These are phyloP conservation scores for Apiospora marii DNA, from an alignment of 2,329 filamentous ascomycete genomes.

Conservation along the genomic window DNA sequence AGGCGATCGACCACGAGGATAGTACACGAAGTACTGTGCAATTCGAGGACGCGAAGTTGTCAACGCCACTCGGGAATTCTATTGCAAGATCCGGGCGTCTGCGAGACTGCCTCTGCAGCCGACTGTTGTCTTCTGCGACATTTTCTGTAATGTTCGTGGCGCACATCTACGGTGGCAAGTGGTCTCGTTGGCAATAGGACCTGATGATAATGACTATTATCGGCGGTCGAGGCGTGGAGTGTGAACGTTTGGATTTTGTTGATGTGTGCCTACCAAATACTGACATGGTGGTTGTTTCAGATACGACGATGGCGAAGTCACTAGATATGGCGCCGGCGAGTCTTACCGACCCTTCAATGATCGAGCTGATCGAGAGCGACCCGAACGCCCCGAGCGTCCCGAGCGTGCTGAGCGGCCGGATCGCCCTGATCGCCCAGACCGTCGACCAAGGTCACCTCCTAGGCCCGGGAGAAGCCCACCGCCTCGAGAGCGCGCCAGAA, in stretches of 20 bases:
- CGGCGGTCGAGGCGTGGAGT: neutral
- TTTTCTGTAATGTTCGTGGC: neutral
- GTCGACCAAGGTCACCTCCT: conserved; percentile 42
- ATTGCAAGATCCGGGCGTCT: neutral
- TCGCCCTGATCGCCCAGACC: conserved; percentile 45
- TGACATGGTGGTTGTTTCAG: conserved; percentile 42
- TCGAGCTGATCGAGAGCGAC: conserved; percentile 40
- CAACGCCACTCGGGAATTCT: neutral
- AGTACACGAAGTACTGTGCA: neutral
- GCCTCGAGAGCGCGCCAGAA: conserved; percentile 45
- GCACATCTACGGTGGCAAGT: neutral
- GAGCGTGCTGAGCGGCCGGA: neutral
- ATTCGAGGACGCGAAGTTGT: neutral
- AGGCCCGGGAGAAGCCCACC: conserved; percentile 27
- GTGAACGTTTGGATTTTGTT: neutral
- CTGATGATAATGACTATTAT: neutral
- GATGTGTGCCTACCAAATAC: neutral
- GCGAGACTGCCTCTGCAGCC: neutral
- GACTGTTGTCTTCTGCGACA: neutral
- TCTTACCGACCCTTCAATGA: conserved; percentile 67
- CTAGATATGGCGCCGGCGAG: conserved; percentile 68
- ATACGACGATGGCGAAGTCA: conserved; percentile 69
- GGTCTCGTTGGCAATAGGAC: neutral
- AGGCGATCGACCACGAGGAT: neutral
- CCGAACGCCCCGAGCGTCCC: conserved; percentile 45